Percentiles rank a stretch among this genome's conserved stretches.
These are phyloP conservation scores for Fraxinus anomala DNA, from an alignment of 257 asterid genomes.

Conservation along the genomic window DNA sequence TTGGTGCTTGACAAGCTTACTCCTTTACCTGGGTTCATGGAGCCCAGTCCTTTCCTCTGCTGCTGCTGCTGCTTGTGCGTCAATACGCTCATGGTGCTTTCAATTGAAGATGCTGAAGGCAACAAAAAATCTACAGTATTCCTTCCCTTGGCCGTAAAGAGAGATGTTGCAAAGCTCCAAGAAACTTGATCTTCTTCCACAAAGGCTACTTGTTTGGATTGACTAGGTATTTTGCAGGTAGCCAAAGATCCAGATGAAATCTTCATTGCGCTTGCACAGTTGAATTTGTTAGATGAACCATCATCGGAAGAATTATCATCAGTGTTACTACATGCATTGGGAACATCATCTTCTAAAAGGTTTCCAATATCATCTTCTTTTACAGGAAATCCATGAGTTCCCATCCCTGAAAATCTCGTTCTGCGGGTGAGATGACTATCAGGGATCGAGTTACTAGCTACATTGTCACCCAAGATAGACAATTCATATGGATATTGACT, in stretches of 20 bases:
- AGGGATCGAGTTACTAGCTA: conserved; percentile 29
- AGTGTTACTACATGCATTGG: conserved; percentile 33
- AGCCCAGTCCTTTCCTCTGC: conserved; percentile 37
- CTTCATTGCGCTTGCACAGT: conserved; percentile 34
- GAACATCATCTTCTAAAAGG: conserved; percentile 47
- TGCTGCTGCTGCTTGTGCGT: conserved; percentile 35
- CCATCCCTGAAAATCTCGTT: conserved; percentile 33
- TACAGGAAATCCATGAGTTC: conserved; percentile 36
- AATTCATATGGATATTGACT: conserved; percentile 24
- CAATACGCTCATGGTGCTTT: conserved; percentile 41
- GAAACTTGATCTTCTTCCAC: conserved; percentile 38
- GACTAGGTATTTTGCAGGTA: conserved; percentile 34
- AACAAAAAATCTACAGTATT: conserved; percentile 26
- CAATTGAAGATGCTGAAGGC: conserved; percentile 51
- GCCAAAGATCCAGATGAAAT: conserved; percentile 29
- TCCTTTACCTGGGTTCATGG: conserved; percentile 32
- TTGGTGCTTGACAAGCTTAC: conserved; percentile 41
- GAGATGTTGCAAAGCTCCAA: conserved; percentile 44
- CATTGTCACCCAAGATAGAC: conserved; percentile 33
- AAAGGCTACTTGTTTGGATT: conserved; percentile 32
- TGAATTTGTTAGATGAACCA: conserved; percentile 37
- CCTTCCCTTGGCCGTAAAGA: conserved; percentile 24
- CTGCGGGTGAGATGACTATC: conserved; percentile 27
- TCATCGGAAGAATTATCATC: conserved; percentile 44
- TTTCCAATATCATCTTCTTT: conserved; percentile 39